These are phyloP conservation scores for Bruguiera sexangula DNA, from an alignment of 345 rosid genomes.

Conservation along the genomic window DNA sequence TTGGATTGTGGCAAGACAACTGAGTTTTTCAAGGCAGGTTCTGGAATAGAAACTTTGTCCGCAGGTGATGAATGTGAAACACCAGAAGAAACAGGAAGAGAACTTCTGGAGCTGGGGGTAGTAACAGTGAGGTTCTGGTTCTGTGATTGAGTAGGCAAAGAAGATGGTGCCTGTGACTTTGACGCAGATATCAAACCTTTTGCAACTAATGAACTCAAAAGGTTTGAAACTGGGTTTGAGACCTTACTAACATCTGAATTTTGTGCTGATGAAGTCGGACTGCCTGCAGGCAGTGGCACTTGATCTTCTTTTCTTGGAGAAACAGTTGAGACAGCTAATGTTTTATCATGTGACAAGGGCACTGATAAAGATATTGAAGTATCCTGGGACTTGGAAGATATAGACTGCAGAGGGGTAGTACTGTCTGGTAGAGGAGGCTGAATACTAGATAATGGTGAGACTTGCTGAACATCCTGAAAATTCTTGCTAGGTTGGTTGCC, in stretches of 20 bases:
- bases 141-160: constrained; percentile 25
- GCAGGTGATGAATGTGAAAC: constrained; percentile 27
- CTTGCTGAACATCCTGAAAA: constrained; percentile 29
- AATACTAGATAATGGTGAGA: constrained; percentile 28
- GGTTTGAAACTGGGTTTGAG: constrained; percentile 64
- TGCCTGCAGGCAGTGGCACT: constrained; percentile 41
- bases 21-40: constrained; percentile 36
- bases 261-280: constrained; percentile 35
- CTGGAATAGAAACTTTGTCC: constrained; percentile 35
- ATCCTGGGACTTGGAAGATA: constrained; percentile 34
- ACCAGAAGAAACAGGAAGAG: constrained; percentile 38
- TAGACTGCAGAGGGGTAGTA: constrained; percentile 25
- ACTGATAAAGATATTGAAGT: constrained; percentile 27
- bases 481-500: constrained; percentile 30
- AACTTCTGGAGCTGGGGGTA: constrained; percentile 30
- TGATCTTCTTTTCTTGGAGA: constrained; percentile 41
- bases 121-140: constrained; percentile 38
- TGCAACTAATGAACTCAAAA: constrained; percentile 85
- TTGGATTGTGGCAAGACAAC: constrained; percentile 25
- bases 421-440: constrained; percentile 40
- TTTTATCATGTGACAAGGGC: constrained; percentile 31
- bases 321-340: constrained; percentile 20
- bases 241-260: constrained; percentile 42
- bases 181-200: constrained; percentile 89
- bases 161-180: constrained; percentile 45